Evolutionary conservation across 2,329 filamentous ascomycete genomes (phyloP).

Genomic region (Claviceps sorghi): DNA sequence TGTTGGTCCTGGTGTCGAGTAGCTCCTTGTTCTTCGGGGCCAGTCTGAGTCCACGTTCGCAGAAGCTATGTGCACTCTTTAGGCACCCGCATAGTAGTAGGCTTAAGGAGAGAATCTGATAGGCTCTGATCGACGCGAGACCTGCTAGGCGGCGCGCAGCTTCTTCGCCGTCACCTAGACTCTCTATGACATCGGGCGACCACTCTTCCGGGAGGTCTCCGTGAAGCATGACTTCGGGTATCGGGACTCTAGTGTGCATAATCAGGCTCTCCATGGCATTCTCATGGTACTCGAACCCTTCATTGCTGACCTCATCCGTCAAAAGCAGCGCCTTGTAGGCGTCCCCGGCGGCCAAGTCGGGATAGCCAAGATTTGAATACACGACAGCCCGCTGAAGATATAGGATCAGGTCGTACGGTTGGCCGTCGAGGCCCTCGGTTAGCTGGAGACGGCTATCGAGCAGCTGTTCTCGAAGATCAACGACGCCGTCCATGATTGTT

Average conservation of each 20-base stretch:
- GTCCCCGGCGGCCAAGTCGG: constrained; percentile 78
- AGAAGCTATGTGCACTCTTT: constrained; percentile 52
- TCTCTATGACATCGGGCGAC: constrained; percentile 18
- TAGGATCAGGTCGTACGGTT: constrained; percentile 47
- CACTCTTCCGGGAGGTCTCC: constrained; percentile 25
- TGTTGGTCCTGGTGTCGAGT: constrained; percentile 34
- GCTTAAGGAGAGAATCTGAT: constrained; percentile 42
- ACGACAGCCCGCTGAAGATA: constrained; percentile 56
- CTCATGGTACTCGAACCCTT: constrained; percentile 72
- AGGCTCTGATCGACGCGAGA: constrained; percentile 40
- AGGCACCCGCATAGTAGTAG: constrained; percentile 53
- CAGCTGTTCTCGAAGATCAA: constrained; percentile 27
- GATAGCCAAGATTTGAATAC: constrained; percentile 65
- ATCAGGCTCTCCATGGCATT: constrained; percentile 40
- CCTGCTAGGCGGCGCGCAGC: constrained; percentile 27
- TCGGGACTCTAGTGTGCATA: constrained; percentile 17
- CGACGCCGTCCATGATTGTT: constrained; percentile 19
- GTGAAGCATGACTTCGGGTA: constrained; percentile 32
- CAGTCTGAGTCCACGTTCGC: constrained; percentile 41
- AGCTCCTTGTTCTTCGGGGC: constrained; percentile 43
- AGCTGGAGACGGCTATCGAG: constrained; percentile 40
- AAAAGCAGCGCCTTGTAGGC: constrained; percentile 83
- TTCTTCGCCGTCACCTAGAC: constrained; percentile 19
- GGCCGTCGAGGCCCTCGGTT: constrained; percentile 37
- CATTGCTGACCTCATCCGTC: constrained; percentile 64